Evolutionary conservation across 352 stramenopile genomes (phyloP).

Genomic region (Aphanomyces invadans): DNA sequence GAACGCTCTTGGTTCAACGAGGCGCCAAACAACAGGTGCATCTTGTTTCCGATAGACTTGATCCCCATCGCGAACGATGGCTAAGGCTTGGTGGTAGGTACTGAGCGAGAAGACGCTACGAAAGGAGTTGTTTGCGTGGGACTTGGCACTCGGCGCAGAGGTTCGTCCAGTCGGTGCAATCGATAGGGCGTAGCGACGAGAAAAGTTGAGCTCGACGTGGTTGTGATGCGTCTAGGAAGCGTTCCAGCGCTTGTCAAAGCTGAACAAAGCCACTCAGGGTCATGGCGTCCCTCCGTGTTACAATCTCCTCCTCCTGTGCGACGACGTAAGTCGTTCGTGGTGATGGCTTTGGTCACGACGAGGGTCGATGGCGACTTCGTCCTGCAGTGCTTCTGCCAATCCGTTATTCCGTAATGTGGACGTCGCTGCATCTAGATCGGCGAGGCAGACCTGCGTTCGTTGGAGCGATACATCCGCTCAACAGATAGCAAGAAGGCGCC

Average conservation of each 20-base stretch:
- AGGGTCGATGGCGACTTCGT: too few species aligned
- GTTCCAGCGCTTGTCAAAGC: conserved; percentile 21
- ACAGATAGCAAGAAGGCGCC: conserved; percentile 6
- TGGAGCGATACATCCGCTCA: conserved; percentile 11
- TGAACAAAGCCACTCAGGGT: neutral
- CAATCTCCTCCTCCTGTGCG: conserved; percentile 50
- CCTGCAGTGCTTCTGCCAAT: too few species aligned
- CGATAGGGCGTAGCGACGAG: too few species aligned
- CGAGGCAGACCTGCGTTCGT: neutral
- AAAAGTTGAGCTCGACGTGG: too few species aligned
- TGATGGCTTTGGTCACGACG: too few species aligned
- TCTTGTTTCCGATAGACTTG: neutral
- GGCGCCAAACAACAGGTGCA: neutral
- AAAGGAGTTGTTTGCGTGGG: conserved; percentile 62
- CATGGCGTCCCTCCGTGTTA: conserved; percentile 28
- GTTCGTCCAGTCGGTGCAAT: too few species aligned
- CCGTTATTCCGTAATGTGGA: neutral
- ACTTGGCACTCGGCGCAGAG: conserved; percentile 50
- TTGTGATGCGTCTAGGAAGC: conserved; percentile 21
- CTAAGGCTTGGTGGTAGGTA: too few species aligned
- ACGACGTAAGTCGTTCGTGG: conserved; percentile 34
- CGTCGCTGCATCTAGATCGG: neutral
- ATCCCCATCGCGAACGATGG: too few species aligned
- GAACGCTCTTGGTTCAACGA: conserved; percentile 47
- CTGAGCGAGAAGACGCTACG: conserved; percentile 47